A percentile compares a stretch with the other conserved stretches of the same genome.
These are phyloP conservation scores for Scytalidium sp. DNA, from an alignment of 2,329 filamentous ascomycete species.

Conservation along the genomic window DNA sequence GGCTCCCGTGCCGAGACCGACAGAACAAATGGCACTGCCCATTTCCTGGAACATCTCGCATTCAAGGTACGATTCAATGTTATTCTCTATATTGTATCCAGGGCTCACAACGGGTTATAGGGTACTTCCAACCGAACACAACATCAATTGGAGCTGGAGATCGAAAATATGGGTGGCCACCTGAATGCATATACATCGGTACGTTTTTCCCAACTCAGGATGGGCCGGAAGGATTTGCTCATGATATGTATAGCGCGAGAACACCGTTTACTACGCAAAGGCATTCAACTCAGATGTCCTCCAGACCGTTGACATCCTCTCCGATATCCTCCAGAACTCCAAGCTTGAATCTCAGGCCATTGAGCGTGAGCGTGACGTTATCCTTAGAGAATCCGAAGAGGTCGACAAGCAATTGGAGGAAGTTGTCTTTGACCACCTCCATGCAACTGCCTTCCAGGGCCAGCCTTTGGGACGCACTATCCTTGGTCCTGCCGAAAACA, in stretches of 20 bases:
- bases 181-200: constrained; percentile 99
- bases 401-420: constrained; percentile 99
- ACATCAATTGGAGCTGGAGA: constrained; percentile 97
- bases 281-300: constrained; percentile 97
- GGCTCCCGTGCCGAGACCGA: constrained; percentile 97
- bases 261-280: constrained; percentile 99
- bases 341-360: constrained; percentile 92
- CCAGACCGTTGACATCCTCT: constrained; percentile 94
- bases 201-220: constrained; percentile 38
- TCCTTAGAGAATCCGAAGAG: constrained; percentile 97
- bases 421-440: constrained; percentile 98
- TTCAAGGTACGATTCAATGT: constrained; percentile 74
- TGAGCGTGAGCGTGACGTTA: constrained; percentile 97
- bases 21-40: constrained; percentile 97
- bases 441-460: constrained; percentile 95
- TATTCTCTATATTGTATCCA: constrained; percentile 4
- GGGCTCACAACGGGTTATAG: constrained; percentile 40
- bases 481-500: constrained; percentile 96
- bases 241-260: constrained; percentile 69
- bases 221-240: constrained; percentile 13
- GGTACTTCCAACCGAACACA: constrained; percentile 93
- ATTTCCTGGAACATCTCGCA: constrained; percentile 99
- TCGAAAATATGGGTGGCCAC: constrained; percentile 99
- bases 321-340: constrained; percentile 99
- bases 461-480: constrained; percentile 98